Conservation (phyloP, 139 green algal genomes). For the Zygnema cylindricum region DNA sequence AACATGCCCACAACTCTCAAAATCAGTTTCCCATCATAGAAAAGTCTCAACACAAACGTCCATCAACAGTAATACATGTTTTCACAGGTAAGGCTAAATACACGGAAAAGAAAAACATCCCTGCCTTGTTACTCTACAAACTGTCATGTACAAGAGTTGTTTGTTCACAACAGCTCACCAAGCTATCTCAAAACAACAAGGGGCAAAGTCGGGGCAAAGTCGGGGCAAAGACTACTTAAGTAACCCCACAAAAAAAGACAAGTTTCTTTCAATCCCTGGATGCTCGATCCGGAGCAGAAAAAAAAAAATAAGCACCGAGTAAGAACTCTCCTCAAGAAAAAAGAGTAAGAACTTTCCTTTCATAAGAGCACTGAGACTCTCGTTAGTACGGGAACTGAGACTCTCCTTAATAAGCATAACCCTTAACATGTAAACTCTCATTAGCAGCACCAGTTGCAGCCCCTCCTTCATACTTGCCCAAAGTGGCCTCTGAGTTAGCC, state of each 20-base stretch:
- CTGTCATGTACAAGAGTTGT: neutral
- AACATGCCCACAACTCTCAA: no score
- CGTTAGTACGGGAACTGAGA: neutral
- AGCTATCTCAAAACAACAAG: neutral
- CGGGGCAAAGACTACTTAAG: neutral
- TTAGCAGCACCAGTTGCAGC: slow-evolving; percentile 66
- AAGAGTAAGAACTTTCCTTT: neutral
- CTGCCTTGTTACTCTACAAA: neutral
- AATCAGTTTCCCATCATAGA: no score
- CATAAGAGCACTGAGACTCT: neutral
- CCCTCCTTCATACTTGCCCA: slow-evolving; percentile 90
- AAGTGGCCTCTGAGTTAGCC: slow-evolving; percentile 93
- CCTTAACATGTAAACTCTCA: slow-evolving; percentile 93
- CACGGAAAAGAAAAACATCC: no score
- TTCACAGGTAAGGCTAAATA: no score
- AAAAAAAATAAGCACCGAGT: no score
- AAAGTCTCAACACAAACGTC: no score
- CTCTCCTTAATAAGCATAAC: slow-evolving; percentile 84
- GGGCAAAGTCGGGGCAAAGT: no score
- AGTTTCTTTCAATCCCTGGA: no score
- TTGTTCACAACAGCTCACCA: neutral
- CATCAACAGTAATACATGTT: no score
- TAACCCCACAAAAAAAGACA: neutral
- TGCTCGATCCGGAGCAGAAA: no score
- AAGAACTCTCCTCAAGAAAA: neutral